Percentiles rank a stretch among this genome's conserved stretches.
phyloP scores from a whole-genome alignment of 2,329 filamentous ascomycete species.

The Ramularia endophylla region DNA sequence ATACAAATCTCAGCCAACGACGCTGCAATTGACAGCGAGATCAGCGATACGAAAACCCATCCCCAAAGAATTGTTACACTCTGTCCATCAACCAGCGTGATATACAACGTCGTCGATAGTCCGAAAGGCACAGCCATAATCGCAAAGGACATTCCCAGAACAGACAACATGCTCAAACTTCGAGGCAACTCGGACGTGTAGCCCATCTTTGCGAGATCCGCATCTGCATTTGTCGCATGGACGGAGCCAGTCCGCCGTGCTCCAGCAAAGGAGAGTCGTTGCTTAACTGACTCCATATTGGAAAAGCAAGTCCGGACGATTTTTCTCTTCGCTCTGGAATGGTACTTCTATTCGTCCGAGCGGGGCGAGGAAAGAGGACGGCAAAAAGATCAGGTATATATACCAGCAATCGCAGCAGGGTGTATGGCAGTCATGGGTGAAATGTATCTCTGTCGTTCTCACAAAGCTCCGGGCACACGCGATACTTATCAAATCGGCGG shows the following conservation, averaged over 20 bases:
- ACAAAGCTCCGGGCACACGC: too few species aligned
- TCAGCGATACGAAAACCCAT: slow-evolving; percentile 60
- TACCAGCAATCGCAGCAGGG: too few species aligned
- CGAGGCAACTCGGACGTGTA: slow-evolving; percentile 62
- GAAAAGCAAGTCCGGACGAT: too few species aligned
- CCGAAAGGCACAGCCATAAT: slow-evolving; percentile 70
- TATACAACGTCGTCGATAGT: slow-evolving; percentile 61
- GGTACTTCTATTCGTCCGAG: background rate
- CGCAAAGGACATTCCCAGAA: slow-evolving; percentile 64
- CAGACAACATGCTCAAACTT: slow-evolving; percentile 62
- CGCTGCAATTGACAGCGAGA: slow-evolving; percentile 58
- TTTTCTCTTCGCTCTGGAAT: too few species aligned
- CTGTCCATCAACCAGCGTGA: slow-evolving; percentile 62
- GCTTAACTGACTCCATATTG: slow-evolving; percentile 13
- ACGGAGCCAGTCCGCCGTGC: slow-evolving; percentile 10
- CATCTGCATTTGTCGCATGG: slow-evolving; percentile 47
- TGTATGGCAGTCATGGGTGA: background rate
- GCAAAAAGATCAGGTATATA: too few species aligned
- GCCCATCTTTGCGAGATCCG: slow-evolving; percentile 59
- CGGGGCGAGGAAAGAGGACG: too few species aligned
- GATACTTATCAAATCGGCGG: background rate
- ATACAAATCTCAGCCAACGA: slow-evolving; percentile 66
- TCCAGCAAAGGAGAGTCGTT: slow-evolving; percentile 10
- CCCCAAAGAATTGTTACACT: slow-evolving; percentile 65
- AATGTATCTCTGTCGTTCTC: slow-evolving; percentile 1